Conservation (phyloP, 345 rosid genomes). For the Eucalyptus tenuipes region DNA sequence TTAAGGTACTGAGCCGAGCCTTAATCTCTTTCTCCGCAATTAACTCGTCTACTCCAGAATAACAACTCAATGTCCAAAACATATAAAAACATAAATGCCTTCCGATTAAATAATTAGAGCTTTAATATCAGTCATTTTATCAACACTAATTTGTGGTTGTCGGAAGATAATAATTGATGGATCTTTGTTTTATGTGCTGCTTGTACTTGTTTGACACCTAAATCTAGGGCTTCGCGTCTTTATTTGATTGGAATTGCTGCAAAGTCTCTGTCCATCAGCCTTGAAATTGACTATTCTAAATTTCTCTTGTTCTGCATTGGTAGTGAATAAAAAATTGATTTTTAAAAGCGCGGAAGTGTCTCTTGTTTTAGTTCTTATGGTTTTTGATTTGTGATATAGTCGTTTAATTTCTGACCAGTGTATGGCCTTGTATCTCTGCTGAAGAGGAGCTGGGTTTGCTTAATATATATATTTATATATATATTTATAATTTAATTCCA, state of each 20-base stretch:
- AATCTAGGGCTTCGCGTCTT: not conserved
- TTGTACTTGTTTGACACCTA: not conserved
- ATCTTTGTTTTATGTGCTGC: not conserved
- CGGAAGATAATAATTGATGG: not conserved
- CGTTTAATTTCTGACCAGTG: not conserved
- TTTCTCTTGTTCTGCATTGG: not conserved
- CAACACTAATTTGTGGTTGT: not conserved
- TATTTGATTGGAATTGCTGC: not conserved
- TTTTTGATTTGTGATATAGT: not conserved
- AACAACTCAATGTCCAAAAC: not conserved
- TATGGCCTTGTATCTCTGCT: not conserved
- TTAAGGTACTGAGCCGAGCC: not conserved
- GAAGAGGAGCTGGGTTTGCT: not conserved
- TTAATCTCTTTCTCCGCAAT: not conserved
- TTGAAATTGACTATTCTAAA: not conserved
- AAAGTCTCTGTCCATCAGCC: not conserved
- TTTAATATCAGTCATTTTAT: not conserved
- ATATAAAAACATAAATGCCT: not conserved
- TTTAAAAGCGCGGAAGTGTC: not conserved
- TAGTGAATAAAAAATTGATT: not conserved
- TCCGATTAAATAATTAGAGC: not conserved
- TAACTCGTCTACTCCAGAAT: not conserved
- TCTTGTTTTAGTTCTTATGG: not conserved
- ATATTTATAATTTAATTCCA: not conserved
- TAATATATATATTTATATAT: not conserved